Evolutionary conservation across 257 asterid genomes (phyloP).

Genomic region (Coffea eugenioides): DNA sequence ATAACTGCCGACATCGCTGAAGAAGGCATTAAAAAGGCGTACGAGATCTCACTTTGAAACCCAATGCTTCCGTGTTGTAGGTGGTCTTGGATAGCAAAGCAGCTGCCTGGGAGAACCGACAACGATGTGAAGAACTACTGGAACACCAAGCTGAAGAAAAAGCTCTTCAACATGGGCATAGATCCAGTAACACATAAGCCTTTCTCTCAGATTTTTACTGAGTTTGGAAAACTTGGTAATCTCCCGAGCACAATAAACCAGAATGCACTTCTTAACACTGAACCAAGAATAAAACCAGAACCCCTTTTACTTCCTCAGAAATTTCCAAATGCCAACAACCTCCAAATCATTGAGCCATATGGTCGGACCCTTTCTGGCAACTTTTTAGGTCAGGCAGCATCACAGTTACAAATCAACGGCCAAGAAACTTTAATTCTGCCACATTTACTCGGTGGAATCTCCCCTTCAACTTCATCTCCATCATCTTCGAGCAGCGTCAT

Average conservation of each 20-base stretch:
- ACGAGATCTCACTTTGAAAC: neutral
- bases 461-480: conserved; percentile 38
- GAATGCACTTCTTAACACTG: conserved; percentile 30
- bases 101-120: conserved; percentile 90
- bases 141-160: conserved; percentile 96
- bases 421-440: conserved; percentile 33
- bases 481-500: conserved; percentile 35
- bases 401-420: conserved; percentile 21
- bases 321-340: conserved; percentile 7
- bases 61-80: conserved; percentile 27
- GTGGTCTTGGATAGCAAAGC: conserved; percentile 87
- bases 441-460: conserved; percentile 36
- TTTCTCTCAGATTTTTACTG: conserved; percentile 73
- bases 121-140: conserved; percentile 96
- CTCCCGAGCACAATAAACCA: conserved; percentile 35
- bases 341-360: conserved; percentile 19
- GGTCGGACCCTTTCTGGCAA: conserved; percentile 12
- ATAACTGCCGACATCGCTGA: neutral
- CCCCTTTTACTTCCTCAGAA: conserved; percentile 17
- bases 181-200: conserved; percentile 98
- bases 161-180: conserved; percentile 78
- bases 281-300: conserved; percentile 9
- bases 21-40: neutral
- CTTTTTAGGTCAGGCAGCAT: conserved; percentile 12
- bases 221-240: conserved; percentile 67